Evolutionary conservation across 805 yeast species (phyloP).

Genomic region (Ogataea haglerorum): DNA sequence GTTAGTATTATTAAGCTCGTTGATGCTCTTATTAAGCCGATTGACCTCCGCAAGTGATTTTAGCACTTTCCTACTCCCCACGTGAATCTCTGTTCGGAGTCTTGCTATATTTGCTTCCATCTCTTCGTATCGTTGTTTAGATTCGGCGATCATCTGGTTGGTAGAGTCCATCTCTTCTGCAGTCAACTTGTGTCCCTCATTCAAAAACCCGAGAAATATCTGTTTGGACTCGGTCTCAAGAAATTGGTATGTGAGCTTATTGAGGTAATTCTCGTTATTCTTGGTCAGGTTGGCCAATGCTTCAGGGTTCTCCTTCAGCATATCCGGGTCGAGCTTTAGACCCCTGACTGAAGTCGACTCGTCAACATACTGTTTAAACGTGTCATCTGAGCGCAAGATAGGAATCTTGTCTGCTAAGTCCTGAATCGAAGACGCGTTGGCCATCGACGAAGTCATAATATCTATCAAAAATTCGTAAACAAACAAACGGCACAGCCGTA

Average conservation of each 20-base stretch:
- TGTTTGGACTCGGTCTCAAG: conserved; percentile 72
- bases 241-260: conserved; percentile 59
- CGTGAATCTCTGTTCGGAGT: conserved; percentile 18
- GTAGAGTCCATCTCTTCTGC: conserved; percentile 22
- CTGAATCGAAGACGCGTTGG: conserved; percentile 18
- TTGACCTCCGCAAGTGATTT: conserved; percentile 32
- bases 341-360: conserved; percentile 17
- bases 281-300: conserved; percentile 16
- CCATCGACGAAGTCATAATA: conserved; percentile 1
- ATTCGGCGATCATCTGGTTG: conserved; percentile 16
- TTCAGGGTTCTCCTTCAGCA: conserved; percentile 16
- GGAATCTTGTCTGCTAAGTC: conserved; percentile 19
- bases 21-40: conserved; percentile 27
- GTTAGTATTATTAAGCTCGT: conserved; percentile 18
- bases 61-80: conserved; percentile 20
- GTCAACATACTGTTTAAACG: conserved; percentile 18
- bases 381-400: conserved; percentile 19
- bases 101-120: conserved; percentile 18
- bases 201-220: conserved; percentile 53
- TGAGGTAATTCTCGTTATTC: conserved; percentile 41
- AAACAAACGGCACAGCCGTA: conserved; percentile 5
- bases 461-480: conserved; percentile 1
- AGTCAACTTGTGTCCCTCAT: conserved; percentile 31
- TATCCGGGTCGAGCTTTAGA: conserved; percentile 13
- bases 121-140: conserved; percentile 13